A percentile compares a stretch with the other conserved stretches of the same genome.
Conservation (phyloP, 2,329 filamentous ascomycete genomes). For the Talaromyces sp. region DNA sequence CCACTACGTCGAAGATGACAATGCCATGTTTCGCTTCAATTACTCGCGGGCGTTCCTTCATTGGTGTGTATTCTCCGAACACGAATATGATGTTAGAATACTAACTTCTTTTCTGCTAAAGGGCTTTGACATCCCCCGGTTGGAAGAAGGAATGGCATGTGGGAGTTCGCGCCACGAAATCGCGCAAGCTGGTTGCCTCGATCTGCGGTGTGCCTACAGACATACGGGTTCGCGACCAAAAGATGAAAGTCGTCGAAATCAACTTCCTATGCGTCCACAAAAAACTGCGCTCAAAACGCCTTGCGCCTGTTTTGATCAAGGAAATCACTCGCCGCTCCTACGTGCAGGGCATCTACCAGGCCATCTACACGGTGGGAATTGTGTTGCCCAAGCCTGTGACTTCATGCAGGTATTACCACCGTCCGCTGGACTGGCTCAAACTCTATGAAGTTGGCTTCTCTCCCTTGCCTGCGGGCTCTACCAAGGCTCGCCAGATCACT, state of each 20-base stretch:
- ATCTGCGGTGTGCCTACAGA: constrained; percentile 89
- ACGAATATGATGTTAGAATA: not conserved
- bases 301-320: constrained; percentile 92
- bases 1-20: constrained; percentile 96
- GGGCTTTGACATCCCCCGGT: constrained; percentile 89
- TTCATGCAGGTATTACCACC: constrained; percentile 93
- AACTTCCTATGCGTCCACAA: constrained; percentile 99
- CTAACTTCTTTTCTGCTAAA: constrained; percentile 25
- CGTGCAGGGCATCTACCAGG: constrained; percentile 80
- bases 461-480: constrained; percentile 74
- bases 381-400: constrained; percentile 87
- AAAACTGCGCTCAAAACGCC: constrained; percentile 87
- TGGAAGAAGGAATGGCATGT: constrained; percentile 96
- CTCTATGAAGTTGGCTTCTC: constrained; percentile 93
- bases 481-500: constrained; percentile 75
- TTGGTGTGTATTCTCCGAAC: constrained; percentile 53
- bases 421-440: constrained; percentile 91
- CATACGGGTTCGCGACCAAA: constrained; percentile 70
- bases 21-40: constrained; percentile 96
- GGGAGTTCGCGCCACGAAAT: constrained; percentile 78
- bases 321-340: constrained; percentile 94
- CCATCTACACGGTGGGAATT: constrained; percentile 89
- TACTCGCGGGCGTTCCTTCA: constrained; percentile 85
- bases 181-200: constrained; percentile 84
- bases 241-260: constrained; percentile 78